phyloP scores from a whole-genome alignment of 331 rosid genomes.

The Malus hybrid region DNA sequence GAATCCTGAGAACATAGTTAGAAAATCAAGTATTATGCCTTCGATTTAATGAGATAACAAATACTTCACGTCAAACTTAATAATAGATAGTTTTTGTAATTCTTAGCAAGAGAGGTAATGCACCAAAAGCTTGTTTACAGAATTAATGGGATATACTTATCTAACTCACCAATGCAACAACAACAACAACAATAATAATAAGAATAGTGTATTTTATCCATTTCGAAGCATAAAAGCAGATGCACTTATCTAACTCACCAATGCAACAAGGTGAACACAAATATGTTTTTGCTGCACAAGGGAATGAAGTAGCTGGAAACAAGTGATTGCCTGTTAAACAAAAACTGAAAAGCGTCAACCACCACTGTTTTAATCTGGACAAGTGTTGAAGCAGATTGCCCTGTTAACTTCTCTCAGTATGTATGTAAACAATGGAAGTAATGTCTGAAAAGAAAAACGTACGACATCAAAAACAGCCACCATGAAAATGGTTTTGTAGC shows the following conservation, averaged over 20 bases:
- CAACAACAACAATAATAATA: too few relatives aligned
- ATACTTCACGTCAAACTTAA: neutral
- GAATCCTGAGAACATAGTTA: constrained; percentile 51
- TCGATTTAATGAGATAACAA: neutral
- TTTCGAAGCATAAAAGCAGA: constrained; percentile 1
- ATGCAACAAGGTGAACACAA: constrained; percentile 68
- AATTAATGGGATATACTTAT: neutral
- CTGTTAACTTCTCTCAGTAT: neutral
- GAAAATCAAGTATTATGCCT: neutral
- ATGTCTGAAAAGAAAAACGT: neutral
- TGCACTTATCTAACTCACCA: constrained; percentile 51
- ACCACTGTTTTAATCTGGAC: neutral
- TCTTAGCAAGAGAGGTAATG: neutral
- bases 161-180: too few relatives aligned
- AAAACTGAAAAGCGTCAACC: neutral
- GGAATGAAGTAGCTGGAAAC: constrained; percentile 72
- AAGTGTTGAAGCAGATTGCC: neutral
- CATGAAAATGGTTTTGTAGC: constrained; percentile 19
- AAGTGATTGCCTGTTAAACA: constrained; percentile 65
- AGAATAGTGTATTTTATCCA: neutral
- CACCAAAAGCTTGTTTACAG: neutral
- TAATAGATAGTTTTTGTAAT: neutral
- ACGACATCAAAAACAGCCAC: constrained; percentile 5
- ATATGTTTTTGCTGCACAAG: constrained; percentile 83
- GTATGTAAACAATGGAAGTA: neutral